Percentiles rank a stretch among this genome's conserved stretches.
phyloP scores from a whole-genome alignment of 2,329 filamentous ascomycete genomes.

The Esteya vermicola region DNA sequence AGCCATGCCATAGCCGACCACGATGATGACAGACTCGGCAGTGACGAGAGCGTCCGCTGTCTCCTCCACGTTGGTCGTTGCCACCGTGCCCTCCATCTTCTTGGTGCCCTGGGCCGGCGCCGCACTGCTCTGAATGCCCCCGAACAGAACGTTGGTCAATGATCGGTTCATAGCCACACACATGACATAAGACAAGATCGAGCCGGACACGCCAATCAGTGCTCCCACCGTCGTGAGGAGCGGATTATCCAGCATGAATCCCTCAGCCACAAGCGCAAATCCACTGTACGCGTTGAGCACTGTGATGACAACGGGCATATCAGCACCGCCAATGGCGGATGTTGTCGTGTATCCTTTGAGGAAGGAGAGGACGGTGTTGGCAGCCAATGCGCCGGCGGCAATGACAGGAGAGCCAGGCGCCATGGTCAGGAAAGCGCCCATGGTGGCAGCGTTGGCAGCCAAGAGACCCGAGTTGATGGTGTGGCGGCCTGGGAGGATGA shows the following conservation, averaged over 20 bases:
- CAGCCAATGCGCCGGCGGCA: conserved; percentile 62
- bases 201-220: conserved; percentile 77
- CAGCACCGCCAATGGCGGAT: conserved; percentile 77
- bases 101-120: conserved; percentile 47
- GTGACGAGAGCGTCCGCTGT: conserved; percentile 61
- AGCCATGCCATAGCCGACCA: conserved; percentile 88
- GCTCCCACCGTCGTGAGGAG: conserved; percentile 75
- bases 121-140: conserved; percentile 44
- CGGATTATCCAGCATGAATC: conserved; percentile 81
- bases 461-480: conserved; percentile 61
- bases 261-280: conserved; percentile 79
- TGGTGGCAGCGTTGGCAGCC: conserved; percentile 63
- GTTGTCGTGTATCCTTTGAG: conserved; percentile 81
- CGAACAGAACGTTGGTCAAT: conserved; percentile 79
- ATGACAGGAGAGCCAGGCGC: conserved; percentile 67
- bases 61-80: conserved; percentile 66
- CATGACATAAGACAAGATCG: conserved; percentile 75
- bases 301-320: conserved; percentile 87
- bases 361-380: conserved; percentile 67
- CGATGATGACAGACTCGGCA: conserved; percentile 75
- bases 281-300: conserved; percentile 85
- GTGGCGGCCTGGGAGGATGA: conserved; percentile 60
- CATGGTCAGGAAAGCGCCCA: conserved; percentile 72
- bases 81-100: conserved; percentile 69
- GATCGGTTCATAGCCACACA: conserved; percentile 88